A percentile compares a stretch with the other conserved stretches of the same genome.
Conservation (phyloP, 495 filamentous ascomycete genomes). For the Staphylotrichum tortipilum region DNA sequence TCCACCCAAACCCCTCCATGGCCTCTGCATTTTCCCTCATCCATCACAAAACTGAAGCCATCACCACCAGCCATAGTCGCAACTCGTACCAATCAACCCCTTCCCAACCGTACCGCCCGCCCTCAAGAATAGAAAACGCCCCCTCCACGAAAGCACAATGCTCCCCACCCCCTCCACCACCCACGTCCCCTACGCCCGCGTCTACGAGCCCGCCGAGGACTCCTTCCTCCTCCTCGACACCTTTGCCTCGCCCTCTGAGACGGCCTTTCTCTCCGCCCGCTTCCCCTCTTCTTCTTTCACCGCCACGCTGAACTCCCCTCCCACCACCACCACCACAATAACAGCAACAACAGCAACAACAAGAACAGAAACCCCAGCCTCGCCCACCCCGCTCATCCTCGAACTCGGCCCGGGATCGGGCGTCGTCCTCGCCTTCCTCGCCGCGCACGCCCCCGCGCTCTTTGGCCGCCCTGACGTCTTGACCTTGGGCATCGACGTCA, state of each 20-base stretch:
- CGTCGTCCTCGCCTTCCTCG: constrained; percentile 77
- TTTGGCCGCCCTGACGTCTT: constrained; percentile 64
- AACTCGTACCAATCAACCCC: neutral
- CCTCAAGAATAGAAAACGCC: neutral
- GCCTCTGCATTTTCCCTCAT: too few relatives aligned
- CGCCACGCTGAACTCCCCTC: constrained; percentile 15
- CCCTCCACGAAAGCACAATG: constrained; percentile 42
- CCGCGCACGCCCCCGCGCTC: constrained; percentile 62
- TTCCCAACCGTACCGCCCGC: neutral
- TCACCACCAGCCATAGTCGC: constrained; percentile 4
- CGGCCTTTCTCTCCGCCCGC: constrained; percentile 55
- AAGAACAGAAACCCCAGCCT: too few relatives aligned
- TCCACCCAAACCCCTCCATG: constrained; percentile 1
- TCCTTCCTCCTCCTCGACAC: constrained; percentile 93
- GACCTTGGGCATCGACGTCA: constrained; percentile 71
- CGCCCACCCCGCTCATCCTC: constrained; percentile 43
- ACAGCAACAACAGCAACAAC: too few relatives aligned
- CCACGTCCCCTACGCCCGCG: constrained; percentile 73
- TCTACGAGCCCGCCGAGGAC: constrained; percentile 94
- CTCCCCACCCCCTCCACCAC: constrained; percentile 87
- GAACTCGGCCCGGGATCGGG: constrained; percentile 89
- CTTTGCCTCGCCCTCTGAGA: constrained; percentile 64
- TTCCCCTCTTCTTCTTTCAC: constrained; percentile 37
- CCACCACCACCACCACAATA: constrained; percentile 34
- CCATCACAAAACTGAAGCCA: constrained; percentile 25